A percentile compares a stretch with the other conserved stretches of the same genome.
Evolutionary conservation across 192 early-diverging fungal genomes (phyloP).

Genomic region (Chytriomyces confervae): DNA sequence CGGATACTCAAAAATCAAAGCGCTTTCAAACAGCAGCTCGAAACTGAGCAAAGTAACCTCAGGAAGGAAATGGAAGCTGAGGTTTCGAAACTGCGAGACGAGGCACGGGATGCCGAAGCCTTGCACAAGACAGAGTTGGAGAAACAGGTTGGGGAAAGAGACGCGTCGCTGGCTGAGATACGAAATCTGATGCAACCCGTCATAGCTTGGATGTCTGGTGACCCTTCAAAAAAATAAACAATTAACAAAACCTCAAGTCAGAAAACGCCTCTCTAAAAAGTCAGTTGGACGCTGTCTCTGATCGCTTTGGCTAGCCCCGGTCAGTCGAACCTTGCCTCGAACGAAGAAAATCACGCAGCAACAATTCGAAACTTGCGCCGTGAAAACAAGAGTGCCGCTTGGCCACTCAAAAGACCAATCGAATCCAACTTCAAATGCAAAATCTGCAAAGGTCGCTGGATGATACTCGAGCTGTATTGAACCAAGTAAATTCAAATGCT

Average conservation of each 20-base stretch:
- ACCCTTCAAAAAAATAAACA: too few species aligned
- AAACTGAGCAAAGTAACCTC: too few species aligned
- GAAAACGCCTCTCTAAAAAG: constrained; percentile 2
- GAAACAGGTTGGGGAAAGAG: too few species aligned
- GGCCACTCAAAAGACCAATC: constrained; percentile 68
- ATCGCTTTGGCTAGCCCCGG: not conserved
- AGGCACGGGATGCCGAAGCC: too few species aligned
- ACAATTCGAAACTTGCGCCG: constrained; percentile 70
- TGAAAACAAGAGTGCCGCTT: constrained; percentile 74
- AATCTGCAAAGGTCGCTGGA: constrained; percentile 72
- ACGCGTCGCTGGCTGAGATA: too few species aligned
- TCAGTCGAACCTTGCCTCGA: not conserved
- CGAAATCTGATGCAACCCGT: too few species aligned
- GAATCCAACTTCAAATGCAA: constrained; percentile 67
- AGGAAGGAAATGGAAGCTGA: too few species aligned
- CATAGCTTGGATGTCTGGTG: too few species aligned
- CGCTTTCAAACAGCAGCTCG: too few species aligned
- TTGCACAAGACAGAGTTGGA: too few species aligned
- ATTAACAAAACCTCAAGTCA: not conserved
- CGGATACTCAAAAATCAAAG: too few species aligned
- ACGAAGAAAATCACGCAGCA: not conserved
- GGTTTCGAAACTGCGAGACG: too few species aligned
- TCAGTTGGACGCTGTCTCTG: constrained; percentile 3
- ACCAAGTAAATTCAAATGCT: constrained; percentile 25
- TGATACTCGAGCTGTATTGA: constrained; percentile 65